phyloP scores from a whole-genome alignment of 2,329 filamentous ascomycete species.

The Venturia aucupariae region DNA sequence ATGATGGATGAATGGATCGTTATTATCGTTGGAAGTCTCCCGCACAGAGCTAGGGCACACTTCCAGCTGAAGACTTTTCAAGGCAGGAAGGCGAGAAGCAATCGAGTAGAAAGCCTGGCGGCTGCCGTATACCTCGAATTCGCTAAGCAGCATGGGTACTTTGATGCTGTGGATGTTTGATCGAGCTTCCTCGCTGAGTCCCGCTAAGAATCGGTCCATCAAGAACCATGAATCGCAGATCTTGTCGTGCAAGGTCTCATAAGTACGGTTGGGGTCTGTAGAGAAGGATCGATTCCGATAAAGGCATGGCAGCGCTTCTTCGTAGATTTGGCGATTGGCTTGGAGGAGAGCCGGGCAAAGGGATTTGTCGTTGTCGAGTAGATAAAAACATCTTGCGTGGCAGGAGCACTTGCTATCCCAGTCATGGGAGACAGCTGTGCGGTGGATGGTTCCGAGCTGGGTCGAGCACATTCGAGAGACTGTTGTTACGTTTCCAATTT shows the following conservation, averaged over 20 bases:
- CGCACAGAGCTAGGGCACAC: neutral
- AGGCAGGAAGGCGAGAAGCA: conserved; percentile 3
- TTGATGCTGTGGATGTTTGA: conserved; percentile 3
- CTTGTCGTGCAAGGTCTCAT: neutral
- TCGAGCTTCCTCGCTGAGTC: neutral
- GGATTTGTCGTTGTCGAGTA: neutral
- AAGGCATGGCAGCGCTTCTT: conserved; percentile 13
- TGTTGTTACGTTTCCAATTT: neutral
- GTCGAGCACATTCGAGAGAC: conserved; percentile 11
- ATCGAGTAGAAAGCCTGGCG: conserved; percentile 13
- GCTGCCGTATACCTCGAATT: conserved; percentile 13
- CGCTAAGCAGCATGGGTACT: conserved; percentile 12
- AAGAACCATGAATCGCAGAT: conserved; percentile 13
- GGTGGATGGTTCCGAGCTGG: neutral
- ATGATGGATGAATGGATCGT: neutral
- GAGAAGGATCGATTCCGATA: conserved; percentile 10
- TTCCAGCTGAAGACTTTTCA: neutral
- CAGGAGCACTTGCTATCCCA: conserved; percentile 4
- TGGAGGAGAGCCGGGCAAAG: conserved; percentile 11
- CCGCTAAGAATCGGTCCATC: conserved; percentile 9
- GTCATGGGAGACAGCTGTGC: conserved; percentile 7
- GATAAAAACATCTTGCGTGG: conserved; percentile 1
- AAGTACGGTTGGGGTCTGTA: conserved; percentile 9
- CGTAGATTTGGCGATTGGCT: conserved; percentile 9
- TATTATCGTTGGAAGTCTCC: neutral